Evolutionary conservation across 306 rosid genomes (phyloP).

Genomic region (Lathyrus aphaca): DNA sequence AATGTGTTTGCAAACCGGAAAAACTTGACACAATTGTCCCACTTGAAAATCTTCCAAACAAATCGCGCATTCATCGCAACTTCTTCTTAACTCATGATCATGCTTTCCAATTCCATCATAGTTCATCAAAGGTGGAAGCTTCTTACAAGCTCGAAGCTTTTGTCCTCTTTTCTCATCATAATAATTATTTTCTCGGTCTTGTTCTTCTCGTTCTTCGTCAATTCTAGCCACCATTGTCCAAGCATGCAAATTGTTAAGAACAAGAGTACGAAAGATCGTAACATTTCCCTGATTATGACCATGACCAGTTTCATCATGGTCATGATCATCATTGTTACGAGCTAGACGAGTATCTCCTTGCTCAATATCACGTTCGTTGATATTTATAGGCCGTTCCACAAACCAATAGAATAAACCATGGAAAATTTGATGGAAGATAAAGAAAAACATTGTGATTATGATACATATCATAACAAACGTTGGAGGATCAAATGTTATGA

Average conservation of each 20-base stretch:
- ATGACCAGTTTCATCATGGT: neutral
- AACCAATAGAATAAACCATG: conserved; percentile 44
- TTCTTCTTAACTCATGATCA: conserved; percentile 26
- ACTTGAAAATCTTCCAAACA: conserved; percentile 65
- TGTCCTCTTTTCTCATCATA: conserved; percentile 44
- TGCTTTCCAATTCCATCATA: conserved; percentile 56
- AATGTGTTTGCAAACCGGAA: conserved; percentile 58
- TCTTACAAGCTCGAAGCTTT: conserved; percentile 46
- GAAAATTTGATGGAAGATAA: conserved; percentile 43
- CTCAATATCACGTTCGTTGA: conserved; percentile 30
- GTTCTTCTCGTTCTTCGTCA: conserved; percentile 1
- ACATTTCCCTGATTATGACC: neutral
- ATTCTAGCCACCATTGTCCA: conserved; percentile 27
- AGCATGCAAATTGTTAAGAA: conserved; percentile 24
- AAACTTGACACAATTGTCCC: conserved; percentile 56
- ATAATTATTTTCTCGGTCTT: neutral
- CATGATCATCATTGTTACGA: neutral
- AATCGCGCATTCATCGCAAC: conserved; percentile 48
- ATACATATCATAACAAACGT: neutral
- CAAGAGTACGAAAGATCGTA: conserved; percentile 24
- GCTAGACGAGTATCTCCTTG: neutral
- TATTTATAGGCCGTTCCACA: conserved; percentile 27
- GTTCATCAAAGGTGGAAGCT: conserved; percentile 52
- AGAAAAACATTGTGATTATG: conserved; percentile 29
- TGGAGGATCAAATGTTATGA: conserved; percentile 35